Percentiles rank a stretch among this genome's conserved stretches.
Evolutionary conservation across 2,329 filamentous ascomycete genomes (phyloP).

Genomic region (Venturia oleaginea): DNA sequence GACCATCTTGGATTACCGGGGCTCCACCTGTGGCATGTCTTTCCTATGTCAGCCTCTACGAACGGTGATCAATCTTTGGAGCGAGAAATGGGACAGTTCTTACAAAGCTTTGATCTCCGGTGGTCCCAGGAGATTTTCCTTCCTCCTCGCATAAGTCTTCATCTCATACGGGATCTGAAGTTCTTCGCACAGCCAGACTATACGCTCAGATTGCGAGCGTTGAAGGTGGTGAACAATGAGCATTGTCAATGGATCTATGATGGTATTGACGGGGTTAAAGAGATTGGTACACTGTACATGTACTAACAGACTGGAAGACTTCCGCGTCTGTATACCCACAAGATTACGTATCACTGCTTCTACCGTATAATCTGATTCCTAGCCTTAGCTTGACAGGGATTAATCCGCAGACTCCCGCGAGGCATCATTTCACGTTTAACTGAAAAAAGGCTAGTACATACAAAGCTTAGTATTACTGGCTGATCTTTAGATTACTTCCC

Average conservation of each 20-base stretch:
- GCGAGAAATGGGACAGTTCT: conserved; percentile 13
- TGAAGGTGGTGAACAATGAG: conserved; percentile 46
- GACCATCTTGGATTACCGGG: conserved; percentile 50
- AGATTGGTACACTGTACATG: too few relatives aligned
- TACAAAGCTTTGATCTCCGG: conserved; percentile 52
- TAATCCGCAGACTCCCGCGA: too few relatives aligned
- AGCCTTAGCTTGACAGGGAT: too few relatives aligned
- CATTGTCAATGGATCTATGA: too few relatives aligned
- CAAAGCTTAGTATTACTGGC: too few relatives aligned
- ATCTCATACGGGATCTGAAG: conserved; percentile 45
- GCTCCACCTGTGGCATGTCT: conserved; percentile 42
- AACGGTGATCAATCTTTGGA: conserved; percentile 19
- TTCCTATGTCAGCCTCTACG: conserved; percentile 22
- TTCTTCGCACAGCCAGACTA: conserved; percentile 49
- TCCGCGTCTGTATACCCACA: background rate
- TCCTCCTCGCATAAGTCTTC: conserved; percentile 37
- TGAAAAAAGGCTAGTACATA: too few relatives aligned
- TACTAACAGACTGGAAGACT: too few relatives aligned
- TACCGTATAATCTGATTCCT: too few relatives aligned
- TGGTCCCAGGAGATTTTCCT: conserved; percentile 65
- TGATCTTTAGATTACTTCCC: too few relatives aligned
- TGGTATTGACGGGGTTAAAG: too few relatives aligned
- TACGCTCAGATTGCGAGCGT: conserved; percentile 45
- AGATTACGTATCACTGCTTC: too few relatives aligned
- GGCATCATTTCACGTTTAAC: too few relatives aligned